Conservation (phyloP, 1,284 basidiomycete species). For the Flammula alnicola region DNA sequence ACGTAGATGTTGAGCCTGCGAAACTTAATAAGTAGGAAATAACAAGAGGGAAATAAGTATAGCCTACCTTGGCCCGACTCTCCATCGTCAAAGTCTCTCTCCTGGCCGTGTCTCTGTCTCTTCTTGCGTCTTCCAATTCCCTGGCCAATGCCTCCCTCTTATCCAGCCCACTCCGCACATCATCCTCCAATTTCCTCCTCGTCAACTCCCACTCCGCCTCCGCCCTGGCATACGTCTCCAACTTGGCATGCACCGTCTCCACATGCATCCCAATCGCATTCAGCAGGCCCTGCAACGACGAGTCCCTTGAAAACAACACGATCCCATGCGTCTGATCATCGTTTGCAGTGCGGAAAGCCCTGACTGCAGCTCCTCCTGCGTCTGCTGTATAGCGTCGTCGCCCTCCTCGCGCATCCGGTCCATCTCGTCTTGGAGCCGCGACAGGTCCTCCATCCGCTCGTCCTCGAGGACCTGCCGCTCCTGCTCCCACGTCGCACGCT, state of each 20-base stretch:
- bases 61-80: constrained; percentile 47
- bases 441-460: constrained; percentile 52
- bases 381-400: constrained; percentile 37
- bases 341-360: constrained; percentile 49
- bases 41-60: background rate
- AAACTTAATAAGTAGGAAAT: background rate
- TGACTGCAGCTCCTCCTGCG: constrained; percentile 53
- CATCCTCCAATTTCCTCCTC: constrained; percentile 54
- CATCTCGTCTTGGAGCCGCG: constrained; percentile 50
- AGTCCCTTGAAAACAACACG: constrained; percentile 52
- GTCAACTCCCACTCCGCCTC: constrained; percentile 51
- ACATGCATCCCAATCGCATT: constrained; percentile 59
- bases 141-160: constrained; percentile 51
- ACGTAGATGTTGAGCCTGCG: background rate
- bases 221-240: constrained; percentile 53
- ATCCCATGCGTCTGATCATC: constrained; percentile 59
- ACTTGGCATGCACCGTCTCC: constrained; percentile 51
- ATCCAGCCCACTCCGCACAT: constrained; percentile 48
- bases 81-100: constrained; percentile 48
- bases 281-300: constrained; percentile 55
- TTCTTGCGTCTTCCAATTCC: constrained; percentile 60
- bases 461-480: constrained; percentile 58
- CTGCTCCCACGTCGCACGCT: constrained; percentile 58
- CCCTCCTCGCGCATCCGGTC: constrained; percentile 42
- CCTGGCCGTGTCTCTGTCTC: constrained; percentile 58